Evolutionary conservation across 1,139 yeast genomes (phyloP).

Genomic region (Taphrina betulina): DNA sequence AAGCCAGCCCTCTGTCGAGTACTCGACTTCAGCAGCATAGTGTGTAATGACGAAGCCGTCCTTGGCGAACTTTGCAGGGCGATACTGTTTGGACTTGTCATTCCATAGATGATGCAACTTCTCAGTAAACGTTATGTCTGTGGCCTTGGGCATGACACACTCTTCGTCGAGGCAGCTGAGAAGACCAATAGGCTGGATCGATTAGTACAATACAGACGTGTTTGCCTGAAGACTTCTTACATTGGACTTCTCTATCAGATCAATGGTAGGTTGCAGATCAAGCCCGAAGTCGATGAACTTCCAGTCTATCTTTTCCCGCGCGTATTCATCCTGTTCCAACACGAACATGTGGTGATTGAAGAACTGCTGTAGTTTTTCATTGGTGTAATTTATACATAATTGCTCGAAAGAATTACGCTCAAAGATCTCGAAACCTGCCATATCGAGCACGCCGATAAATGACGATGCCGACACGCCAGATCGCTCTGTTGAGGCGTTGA

Average conservation of each 20-base stretch:
- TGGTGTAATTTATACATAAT: slow-evolving; percentile 91
- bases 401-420: slow-evolving; percentile 91
- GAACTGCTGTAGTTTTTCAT: slow-evolving; percentile 93
- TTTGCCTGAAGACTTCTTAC: slow-evolving; percentile 20
- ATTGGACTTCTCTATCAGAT: slow-evolving; percentile 69
- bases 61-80: slow-evolving; percentile 57
- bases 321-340: slow-evolving; percentile 91
- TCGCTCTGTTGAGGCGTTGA: slow-evolving; percentile 57
- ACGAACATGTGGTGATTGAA: slow-evolving; percentile 98
- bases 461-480: slow-evolving; percentile 48
- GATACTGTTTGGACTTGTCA: slow-evolving; percentile 60
- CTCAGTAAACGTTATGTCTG: slow-evolving; percentile 78
- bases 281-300: slow-evolving; percentile 95
- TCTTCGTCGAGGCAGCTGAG: slow-evolving; percentile 89
- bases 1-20: slow-evolving; percentile 87
- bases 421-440: slow-evolving; percentile 97
- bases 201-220: neutral
- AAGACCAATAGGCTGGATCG: slow-evolving; percentile 69
- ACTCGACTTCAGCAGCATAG: slow-evolving; percentile 94
- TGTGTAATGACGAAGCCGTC: slow-evolving; percentile 73
- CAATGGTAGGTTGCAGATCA: slow-evolving; percentile 91
- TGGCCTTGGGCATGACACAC: slow-evolving; percentile 88
- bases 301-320: slow-evolving; percentile 94
- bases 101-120: slow-evolving; percentile 68
- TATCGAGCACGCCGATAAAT: slow-evolving; percentile 90